phyloP scores from a whole-genome alignment of 2,329 filamentous ascomycete genomes.

The Ramularia endophylla region DNA sequence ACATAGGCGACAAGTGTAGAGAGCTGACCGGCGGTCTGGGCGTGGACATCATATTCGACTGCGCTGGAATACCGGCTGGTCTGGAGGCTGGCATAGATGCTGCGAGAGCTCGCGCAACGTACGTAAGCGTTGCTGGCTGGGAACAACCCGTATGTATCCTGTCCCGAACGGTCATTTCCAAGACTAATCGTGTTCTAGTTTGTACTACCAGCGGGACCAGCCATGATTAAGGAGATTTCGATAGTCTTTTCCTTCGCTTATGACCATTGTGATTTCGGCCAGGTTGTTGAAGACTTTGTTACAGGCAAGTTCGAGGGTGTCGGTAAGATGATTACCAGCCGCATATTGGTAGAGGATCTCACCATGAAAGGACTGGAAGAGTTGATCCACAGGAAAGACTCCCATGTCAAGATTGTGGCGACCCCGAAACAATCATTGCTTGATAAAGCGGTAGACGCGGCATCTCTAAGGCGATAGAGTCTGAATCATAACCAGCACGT shows the following conservation, averaged over 20 bases:
- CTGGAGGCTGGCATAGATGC: conserved; percentile 18
- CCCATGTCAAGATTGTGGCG: conserved; percentile 17
- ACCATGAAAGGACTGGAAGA: conserved; percentile 13
- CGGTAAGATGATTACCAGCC: conserved; percentile 15
- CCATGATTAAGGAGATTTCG: conserved; percentile 17
- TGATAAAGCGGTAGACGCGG: too few species aligned
- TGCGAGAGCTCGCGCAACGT: conserved; percentile 14
- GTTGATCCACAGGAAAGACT: conserved; percentile 12
- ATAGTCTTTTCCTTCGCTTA: conserved; percentile 15
- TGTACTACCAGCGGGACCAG: conserved; percentile 4
- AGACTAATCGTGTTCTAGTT: conserved; percentile 10
- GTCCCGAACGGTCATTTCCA: conserved; percentile 8
- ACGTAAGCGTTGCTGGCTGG: conserved; percentile 23
- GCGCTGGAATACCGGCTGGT: conserved; percentile 14
- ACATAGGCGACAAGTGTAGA: conserved; percentile 14
- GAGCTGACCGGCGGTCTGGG: conserved; percentile 11
- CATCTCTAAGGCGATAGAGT: too few species aligned
- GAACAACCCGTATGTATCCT: conserved; percentile 13
- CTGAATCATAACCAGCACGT: too few species aligned
- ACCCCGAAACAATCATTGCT: conserved; percentile 4
- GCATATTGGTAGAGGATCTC: conserved; percentile 12
- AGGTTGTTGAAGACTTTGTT: conserved; percentile 8
- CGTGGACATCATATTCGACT: conserved; percentile 22
- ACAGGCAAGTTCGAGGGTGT: conserved; percentile 9
- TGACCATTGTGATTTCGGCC: conserved; percentile 13